Percentiles rank a stretch among this genome's conserved stretches.
Conservation (phyloP, 2,329 filamentous ascomycete species). For the Aspergillus oerlinghausenensis region DNA sequence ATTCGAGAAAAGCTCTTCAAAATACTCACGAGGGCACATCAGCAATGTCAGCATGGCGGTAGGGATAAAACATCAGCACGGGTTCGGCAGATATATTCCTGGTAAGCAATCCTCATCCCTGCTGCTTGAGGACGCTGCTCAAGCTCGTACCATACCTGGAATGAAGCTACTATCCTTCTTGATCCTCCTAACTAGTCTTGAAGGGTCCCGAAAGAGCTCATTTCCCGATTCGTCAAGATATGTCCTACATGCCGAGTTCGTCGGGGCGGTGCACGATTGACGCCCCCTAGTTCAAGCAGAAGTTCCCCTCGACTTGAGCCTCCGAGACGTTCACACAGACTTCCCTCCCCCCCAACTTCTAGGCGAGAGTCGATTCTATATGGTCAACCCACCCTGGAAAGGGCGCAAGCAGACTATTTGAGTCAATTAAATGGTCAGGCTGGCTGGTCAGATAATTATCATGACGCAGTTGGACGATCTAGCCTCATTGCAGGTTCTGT, state of each 20-base stretch:
- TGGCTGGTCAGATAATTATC: slow-evolving; percentile 27
- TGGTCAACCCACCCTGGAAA: slow-evolving; percentile 21
- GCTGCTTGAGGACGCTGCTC: neutral
- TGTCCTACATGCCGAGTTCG: slow-evolving; percentile 48
- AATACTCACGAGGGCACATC: slow-evolving; percentile 47
- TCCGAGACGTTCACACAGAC: slow-evolving; percentile 29
- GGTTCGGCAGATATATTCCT: slow-evolving; percentile 48
- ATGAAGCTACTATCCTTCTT: neutral
- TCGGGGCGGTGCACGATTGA: slow-evolving; percentile 39
- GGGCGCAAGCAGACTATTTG: slow-evolving; percentile 28
- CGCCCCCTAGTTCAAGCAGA: slow-evolving; percentile 38
- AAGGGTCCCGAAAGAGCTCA: slow-evolving; percentile 50
- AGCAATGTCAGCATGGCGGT: slow-evolving; percentile 49
- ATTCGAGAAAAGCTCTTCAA: slow-evolving; percentile 49
- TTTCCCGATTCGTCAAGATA: slow-evolving; percentile 49
- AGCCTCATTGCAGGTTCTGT: slow-evolving; percentile 15
- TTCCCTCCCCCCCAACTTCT: slow-evolving; percentile 34
- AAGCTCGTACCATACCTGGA: neutral
- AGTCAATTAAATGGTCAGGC: slow-evolving; percentile 21
- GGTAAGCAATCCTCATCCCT: slow-evolving; percentile 31
- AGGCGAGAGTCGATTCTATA: slow-evolving; percentile 34
- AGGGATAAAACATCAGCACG: slow-evolving; percentile 51
- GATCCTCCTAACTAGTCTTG: neutral
- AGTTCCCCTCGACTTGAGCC: slow-evolving; percentile 35
- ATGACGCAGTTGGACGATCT: slow-evolving; percentile 19